These are phyloP conservation scores for Oryza nivara DNA, from an alignment of 176 grass and related monocot species.

Conservation along the genomic window DNA sequence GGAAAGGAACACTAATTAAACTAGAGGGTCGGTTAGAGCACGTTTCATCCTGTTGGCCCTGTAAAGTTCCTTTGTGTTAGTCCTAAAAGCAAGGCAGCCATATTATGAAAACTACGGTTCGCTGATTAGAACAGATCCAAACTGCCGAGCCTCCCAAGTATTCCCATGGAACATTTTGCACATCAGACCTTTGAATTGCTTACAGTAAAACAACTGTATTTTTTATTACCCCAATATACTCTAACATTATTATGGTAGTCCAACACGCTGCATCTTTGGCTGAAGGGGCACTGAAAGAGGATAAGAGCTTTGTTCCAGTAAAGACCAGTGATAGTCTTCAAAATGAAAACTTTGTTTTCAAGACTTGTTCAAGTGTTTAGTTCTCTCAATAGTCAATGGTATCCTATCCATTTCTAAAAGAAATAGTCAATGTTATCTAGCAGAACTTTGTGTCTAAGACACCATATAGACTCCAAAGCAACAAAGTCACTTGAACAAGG, in stretches of 20 bases:
- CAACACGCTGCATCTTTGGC: background rate
- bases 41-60: slow-evolving; percentile 10
- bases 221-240: background rate
- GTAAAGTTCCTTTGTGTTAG: background rate
- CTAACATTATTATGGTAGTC: background rate
- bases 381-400: background rate
- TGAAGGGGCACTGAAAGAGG: slow-evolving; percentile 11
- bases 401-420: no score
- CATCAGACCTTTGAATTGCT: background rate
- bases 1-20: background rate
- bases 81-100: background rate
- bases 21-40: background rate
- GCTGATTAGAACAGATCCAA: background rate
- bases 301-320: background rate
- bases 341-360: background rate
- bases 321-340: background rate
- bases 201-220: background rate
- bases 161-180: background rate
- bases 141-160: background rate
- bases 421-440: background rate
- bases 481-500: background rate
- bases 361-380: background rate
- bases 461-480: background rate
- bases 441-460: background rate
- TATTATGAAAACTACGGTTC: background rate